Evolutionary conservation across 495 filamentous ascomycete species (phyloP).

Genomic region (Podospora didyma): DNA sequence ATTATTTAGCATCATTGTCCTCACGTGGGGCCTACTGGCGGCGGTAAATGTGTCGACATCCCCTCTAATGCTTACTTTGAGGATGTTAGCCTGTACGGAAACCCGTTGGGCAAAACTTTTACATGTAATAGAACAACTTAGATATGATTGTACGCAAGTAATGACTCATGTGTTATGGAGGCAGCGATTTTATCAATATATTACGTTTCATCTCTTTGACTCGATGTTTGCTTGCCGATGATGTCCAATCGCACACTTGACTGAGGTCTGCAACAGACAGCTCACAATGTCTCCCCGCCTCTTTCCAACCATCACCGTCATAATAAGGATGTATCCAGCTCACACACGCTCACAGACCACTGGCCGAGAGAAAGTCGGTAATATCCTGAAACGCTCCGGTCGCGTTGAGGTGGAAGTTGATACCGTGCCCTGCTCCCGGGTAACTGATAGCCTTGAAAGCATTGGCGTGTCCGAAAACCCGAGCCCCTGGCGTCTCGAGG

Average conservation of each 20-base stretch:
- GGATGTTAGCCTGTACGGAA: constrained; percentile 30
- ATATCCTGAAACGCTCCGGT: constrained; percentile 26
- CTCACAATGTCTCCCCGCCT: no score
- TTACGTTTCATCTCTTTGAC: no score
- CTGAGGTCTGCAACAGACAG: no score
- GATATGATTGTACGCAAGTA: no score
- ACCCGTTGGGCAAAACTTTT: constrained; percentile 32
- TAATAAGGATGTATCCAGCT: neutral
- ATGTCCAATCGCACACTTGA: no score
- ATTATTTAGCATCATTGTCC: constrained; percentile 32
- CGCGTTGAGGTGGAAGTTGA: constrained; percentile 25
- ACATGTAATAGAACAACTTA: constrained; percentile 13
- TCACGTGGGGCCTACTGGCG: constrained; percentile 37
- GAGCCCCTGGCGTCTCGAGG: constrained; percentile 5
- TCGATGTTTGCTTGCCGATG: no score
- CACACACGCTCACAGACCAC: neutral
- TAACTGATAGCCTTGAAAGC: constrained; percentile 21
- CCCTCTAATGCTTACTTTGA: constrained; percentile 29
- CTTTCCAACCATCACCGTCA: no score
- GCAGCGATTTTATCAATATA: no score
- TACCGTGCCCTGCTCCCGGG: constrained; percentile 21
- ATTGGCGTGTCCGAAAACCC: constrained; percentile 14
- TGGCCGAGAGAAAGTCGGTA: constrained; percentile 23
- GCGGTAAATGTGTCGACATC: constrained; percentile 35
- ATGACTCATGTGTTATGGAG: no score